Evolutionary conservation across 176 grass and related monocot genomes (phyloP), one percentile per base, ranked within the genome.

Genomic region (Raddia distichophylla): DNA sequence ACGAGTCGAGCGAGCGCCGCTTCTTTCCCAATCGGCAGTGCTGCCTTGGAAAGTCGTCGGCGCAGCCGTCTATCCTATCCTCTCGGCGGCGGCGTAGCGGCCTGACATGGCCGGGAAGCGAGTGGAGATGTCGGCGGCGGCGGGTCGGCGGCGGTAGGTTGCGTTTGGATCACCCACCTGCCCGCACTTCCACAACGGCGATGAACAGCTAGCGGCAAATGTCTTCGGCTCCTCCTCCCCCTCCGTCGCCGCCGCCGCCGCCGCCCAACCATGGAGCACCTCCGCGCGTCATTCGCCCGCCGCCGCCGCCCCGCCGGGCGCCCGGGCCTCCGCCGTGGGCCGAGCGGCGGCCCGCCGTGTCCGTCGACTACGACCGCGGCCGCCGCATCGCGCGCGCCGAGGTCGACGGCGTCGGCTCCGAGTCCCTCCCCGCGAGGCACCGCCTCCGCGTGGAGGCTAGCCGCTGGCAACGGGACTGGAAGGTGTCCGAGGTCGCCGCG

Each of bases 281-380:
- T 54, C 79, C 83, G 49, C 80, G 69, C 53, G 16, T 91, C 50
- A 76, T 91, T 60, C 92, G 86, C 12, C 69, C 74, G 0, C 80
- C 76, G 5, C 72, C 60, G 34, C 52, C 45, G 14, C 62, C 85
- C 12, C 53, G 47, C 8, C 83, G 71, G 40, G 22, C 47, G 15
- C 14, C 69, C 13, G 43, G 67, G 3, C 71, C 80, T 14, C 79
- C 92, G 73, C 81, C 86, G 32, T 94, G 92, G 90, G 92, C 89
- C 12, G 83, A 94, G 92, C 85, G 83, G 50, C 88, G 72, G 58
- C 74, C 88, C 22, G 58, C 88, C 15, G 88, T 92, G 49, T 91
- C 82, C 80, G 79, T 98, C 53, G 90, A 98, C 78, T 91, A 93
- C 65, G 92, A 98, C 95, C 79, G 85, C 62, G 92, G 95, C 57